phyloP scores from a whole-genome alignment of 768 basidiomycete genomes.

The Postia placenta region DNA sequence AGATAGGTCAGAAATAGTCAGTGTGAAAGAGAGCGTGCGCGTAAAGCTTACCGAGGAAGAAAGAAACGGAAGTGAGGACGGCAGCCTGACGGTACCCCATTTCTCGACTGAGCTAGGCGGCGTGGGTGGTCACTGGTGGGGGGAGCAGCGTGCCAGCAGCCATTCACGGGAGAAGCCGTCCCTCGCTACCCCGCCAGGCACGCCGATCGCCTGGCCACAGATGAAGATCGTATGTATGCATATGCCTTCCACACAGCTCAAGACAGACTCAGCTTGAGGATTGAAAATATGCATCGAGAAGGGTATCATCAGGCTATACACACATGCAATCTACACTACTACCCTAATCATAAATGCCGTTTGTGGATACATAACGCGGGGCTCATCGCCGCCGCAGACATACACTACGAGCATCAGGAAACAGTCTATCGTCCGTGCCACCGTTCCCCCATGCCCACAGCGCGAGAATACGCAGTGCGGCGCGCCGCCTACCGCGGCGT shows the following conservation, averaged over 20 bases:
- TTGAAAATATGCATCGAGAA: no score
- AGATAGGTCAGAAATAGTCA: constrained; percentile 9
- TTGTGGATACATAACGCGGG: neutral
- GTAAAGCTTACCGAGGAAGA: constrained; percentile 72
- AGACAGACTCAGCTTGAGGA: no score
- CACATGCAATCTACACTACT: constrained; percentile 2
- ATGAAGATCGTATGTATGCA: no score
- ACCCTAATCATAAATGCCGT: constrained; percentile 2
- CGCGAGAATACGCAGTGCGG: neutral
- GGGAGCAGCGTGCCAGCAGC: no score
- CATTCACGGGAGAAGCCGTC: no score
- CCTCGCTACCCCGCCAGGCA: no score
- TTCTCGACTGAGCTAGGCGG: no score
- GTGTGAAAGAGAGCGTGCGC: constrained; percentile 14
- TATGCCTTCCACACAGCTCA: no score
- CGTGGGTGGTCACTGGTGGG: no score
- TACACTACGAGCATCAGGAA: neutral
- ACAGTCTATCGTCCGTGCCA: neutral
- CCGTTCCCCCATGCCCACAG: neutral
- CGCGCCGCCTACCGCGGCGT: neutral
- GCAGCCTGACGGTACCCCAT: constrained; percentile 92
- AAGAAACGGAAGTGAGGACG: constrained; percentile 81
- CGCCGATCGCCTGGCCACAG: no score
- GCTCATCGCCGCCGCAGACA: neutral
- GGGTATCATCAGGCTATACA: neutral